Base-by-base conservation (phyloP, 2,329 filamentous ascomycete genomes). In the Dactylellina haptotyla region DNA sequence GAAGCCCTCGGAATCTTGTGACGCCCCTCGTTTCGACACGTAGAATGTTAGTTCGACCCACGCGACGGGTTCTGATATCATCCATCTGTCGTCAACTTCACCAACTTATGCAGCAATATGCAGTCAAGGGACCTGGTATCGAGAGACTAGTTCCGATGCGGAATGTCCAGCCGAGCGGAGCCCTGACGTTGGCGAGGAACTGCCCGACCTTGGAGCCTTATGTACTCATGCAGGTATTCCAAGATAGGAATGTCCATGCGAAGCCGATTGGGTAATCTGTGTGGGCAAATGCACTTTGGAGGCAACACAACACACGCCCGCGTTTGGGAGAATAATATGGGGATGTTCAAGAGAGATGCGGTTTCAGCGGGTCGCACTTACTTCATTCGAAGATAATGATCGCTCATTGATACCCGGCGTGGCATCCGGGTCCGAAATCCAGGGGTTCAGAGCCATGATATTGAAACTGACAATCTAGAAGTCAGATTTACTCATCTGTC, bases 131-230 rank as follows among this genome's bases (percentile, higher is more conserved):
- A 26, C 32, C 37, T 46, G 20, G 43, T 41, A 37, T 46, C 46
- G 18, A 30, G 20, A n/a, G 0, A 30, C 67, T 63, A 59, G 39
- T 4, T 53, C 37, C 26, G n/a, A 61, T 65, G 3, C 12, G 30
- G 58, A 5, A 72, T 37, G 67, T 72, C 58, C 46, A 72, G 39
- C 59, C 67, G 67, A 65, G 53, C 41, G 51, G 53, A 54, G 59
- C 58, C 50, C 51, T 50, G 46, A 28, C 50, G 26, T 61, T 54
- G 54, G 46, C 34, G 46, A 59, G 48, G 43, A 66, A 69, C 50
- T 69, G 37, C 46, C 64, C 64, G 56, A 59, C 64, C 45, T 69
- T 59, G 64, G 53, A 69, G 54, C 54, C 51, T 53, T 61, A 45
- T 54, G 12, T n/a, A n/a, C n/a, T 10, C n/a, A n/a, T n/a, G 50